Evolutionary conservation across 306 rosid genomes (phyloP), one percentile per base, ranked within the genome.

Genomic region (Cucurbita moschata): DNA sequence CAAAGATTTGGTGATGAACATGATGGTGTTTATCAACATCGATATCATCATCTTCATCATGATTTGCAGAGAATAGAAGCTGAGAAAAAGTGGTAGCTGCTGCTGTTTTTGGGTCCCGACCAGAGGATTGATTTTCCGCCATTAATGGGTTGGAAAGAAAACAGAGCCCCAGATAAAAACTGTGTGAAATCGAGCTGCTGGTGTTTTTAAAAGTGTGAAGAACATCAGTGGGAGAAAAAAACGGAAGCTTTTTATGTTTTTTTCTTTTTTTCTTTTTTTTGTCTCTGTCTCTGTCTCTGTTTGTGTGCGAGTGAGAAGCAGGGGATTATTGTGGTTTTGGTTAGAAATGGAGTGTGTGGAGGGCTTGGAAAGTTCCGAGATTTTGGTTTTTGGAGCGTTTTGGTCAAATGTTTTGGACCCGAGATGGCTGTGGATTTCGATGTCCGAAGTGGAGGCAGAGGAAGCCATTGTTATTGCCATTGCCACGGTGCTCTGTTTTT

Each of bases 21-120:
- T 21, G 4, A 40, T 71, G 83, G 79, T 73, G 77, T 79, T 76
- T 75, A 57, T 35, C 42, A 16, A 79, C 61, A 76, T 71, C 81
- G 58, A 59, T 76, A 66, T 69, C 30, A n/a, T 13, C 4, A 19
- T 56, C 30, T 9, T 79, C 59, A 40, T 44, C 38, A 73, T 80
- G 78, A 44, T 86, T 86, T 5, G 80, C 88, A n/a, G 82, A 85
- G 38, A 87, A 86, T 42, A 91, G 85, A 37, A 94, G 62, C 86
- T 86, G 92, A 68, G 96, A 91, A 86, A 94, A 91, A 80, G 83
- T 83, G 19, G 94, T 79, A 47, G 91, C 80, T 18, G 76, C 71
- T 13, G 77, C 53, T 64, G 80, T 67, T 39, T 68, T 50, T 40
- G 75, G 78, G 83, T 88, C 92, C 84, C 86, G 63, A 42, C 52